Evolutionary conservation across 768 basidiomycete genomes (phyloP), one percentile per base, ranked within the genome.

Genomic region (Russula virescens): DNA sequence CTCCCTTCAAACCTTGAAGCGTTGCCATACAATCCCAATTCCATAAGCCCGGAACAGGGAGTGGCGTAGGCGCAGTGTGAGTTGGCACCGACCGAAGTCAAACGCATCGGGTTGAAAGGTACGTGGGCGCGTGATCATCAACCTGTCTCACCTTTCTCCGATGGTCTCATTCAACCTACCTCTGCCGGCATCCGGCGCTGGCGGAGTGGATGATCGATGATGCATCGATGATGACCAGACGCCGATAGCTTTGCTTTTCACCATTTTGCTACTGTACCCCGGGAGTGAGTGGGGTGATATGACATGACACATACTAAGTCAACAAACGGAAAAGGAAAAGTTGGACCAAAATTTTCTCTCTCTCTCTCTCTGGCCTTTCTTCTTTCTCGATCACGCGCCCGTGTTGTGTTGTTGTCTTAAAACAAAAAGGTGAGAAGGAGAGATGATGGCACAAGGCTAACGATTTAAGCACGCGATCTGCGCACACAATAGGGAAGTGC

Each of bases 401-500:
- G 21, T 38, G 38, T 5, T 31, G 31, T 31, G 31, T 31, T 3
- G 31, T 31, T 31, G 31, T 8, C 31, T 31, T 31, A 31, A 8
- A 31, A 31, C 31, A 31, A 31, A 31, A 31, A 31, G 31, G 31
- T 8, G 31, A 31, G 8, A 8, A 31, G 31, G 31, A 4, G 31
- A 3, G 8, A 31, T 31, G 8, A 31, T 31, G 31, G 31, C 31
- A 31, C 38, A 45, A 31, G 52, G 38, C 52, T 54, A 51, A 63
- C 62, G 62, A 59, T 54, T 58, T 54, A 59, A 54, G 56, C 56
- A 63, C 50, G 49, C 61, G 62, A 63, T 63, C 62, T 52, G 62
- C 62, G 19, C 26, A 63, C 62, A 63, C 62, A 63, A 63, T 63
- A 54, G 62, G 62, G 62, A 63, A 51, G 57, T 10, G 21, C 1